Conservation (phyloP, 257 asterid species). For the Penstemon eatonii region DNA sequence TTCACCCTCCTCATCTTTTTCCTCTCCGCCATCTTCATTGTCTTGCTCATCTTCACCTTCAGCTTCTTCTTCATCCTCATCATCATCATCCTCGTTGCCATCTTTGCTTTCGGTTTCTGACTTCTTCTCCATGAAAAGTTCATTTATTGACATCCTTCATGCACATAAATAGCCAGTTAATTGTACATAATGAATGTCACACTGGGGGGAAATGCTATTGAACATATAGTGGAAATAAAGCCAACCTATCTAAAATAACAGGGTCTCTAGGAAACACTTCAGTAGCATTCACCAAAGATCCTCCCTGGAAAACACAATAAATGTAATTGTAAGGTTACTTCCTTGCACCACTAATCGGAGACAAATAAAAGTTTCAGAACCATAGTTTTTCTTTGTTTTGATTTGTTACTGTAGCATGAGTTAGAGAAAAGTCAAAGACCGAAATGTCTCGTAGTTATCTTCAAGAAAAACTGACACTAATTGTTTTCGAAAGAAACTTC, state of each 20-base stretch:
- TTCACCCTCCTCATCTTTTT: conserved; percentile 19
- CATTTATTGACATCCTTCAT: conserved; percentile 29
- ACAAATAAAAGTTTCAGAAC: background rate
- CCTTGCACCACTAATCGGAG: background rate
- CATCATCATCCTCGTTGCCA: conserved; percentile 30
- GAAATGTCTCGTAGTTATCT: no score
- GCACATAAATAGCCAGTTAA: background rate
- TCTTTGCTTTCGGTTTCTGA: conserved; percentile 37
- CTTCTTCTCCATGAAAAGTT: conserved; percentile 28
- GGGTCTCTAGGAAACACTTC: conserved; percentile 18
- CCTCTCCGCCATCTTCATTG: conserved; percentile 25
- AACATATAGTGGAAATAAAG: background rate
- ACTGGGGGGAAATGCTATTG: background rate
- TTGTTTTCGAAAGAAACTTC: no score
- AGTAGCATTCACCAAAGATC: conserved; percentile 15
- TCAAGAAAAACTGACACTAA: no score
- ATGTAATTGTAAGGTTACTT: background rate
- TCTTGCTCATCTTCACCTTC: conserved; percentile 27
- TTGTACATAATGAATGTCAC: conserved; percentile 11
- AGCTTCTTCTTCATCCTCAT: conserved; percentile 7
- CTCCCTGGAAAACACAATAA: conserved; percentile 21
- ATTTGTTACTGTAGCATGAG: no score
- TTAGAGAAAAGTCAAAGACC: no score
- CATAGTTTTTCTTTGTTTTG: no score
- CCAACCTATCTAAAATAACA: conserved; percentile 25